A percentile compares a stretch with the other conserved stretches of the same genome.
These are phyloP conservation scores for Aspergillus ellipticus DNA, from an alignment of 495 filamentous ascomycete species.

Conservation along the genomic window DNA sequence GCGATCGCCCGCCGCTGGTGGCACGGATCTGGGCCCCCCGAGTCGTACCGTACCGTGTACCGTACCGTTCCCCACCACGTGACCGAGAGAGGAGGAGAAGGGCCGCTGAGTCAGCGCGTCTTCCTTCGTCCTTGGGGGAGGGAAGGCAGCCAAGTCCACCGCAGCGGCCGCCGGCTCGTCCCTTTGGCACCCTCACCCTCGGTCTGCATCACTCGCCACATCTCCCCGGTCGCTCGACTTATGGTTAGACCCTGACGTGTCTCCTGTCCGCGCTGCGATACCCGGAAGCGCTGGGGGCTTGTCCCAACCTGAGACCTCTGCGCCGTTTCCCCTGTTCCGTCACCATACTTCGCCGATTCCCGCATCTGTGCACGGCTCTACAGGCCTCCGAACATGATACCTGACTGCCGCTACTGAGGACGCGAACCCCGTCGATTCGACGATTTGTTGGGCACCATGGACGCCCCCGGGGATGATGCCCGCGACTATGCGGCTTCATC, in stretches of 20 bases:
- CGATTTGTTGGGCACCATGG: conserved; percentile 23
- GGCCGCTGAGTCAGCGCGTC: not conserved
- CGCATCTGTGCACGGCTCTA: not conserved
- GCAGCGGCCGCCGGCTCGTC: not conserved
- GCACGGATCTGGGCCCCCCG: not conserved
- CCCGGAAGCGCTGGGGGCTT: not conserved
- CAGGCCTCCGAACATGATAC: conserved; percentile 19
- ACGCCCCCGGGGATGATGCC: conserved; percentile 16
- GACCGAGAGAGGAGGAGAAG: not conserved
- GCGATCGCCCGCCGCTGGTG: not conserved
- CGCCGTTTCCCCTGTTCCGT: not conserved
- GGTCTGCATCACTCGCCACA: not conserved
- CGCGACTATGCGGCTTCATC: conserved; percentile 17
- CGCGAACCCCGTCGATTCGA: conserved; percentile 19
- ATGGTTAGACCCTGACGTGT: not conserved
- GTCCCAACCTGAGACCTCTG: not conserved
- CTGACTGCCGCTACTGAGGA: conserved; percentile 20
- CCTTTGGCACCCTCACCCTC: not conserved
- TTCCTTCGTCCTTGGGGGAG: not conserved
- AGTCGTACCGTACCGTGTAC: not conserved
- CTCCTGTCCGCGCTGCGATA: not conserved
- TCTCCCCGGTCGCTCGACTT: not conserved
- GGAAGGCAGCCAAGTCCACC: no score
- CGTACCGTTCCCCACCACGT: not conserved
- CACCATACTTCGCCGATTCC: not conserved